A percentile compares a stretch with the other conserved stretches of the same genome.
Conservation (phyloP, 2,329 filamentous ascomycete genomes). For the Boeremia lycopersici region DNA sequence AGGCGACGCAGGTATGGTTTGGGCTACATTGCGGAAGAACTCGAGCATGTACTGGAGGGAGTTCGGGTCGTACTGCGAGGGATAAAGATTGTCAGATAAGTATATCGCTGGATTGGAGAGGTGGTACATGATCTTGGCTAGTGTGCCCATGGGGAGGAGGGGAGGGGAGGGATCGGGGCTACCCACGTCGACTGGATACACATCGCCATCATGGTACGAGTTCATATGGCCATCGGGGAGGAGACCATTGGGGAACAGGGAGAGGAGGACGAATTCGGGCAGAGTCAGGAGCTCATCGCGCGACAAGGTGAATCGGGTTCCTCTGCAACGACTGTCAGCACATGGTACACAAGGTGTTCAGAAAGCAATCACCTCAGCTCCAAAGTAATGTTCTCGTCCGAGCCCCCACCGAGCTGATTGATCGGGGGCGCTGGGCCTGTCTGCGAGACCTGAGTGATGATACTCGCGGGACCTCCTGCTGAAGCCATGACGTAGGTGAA, state of each 20-base stretch:
- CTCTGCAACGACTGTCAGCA: slow-evolving; percentile 60
- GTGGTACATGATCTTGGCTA: slow-evolving; percentile 48
- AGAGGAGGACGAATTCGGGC: slow-evolving; percentile 95
- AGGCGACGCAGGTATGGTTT: slow-evolving; percentile 83
- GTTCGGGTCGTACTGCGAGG: slow-evolving; percentile 85
- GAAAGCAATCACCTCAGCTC: slow-evolving; percentile 76
- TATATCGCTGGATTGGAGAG: slow-evolving; percentile 56
- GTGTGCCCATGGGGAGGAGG: slow-evolving; percentile 40
- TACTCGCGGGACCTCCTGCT: slow-evolving; percentile 94
- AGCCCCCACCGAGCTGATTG: slow-evolving; percentile 78
- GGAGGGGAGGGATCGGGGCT: slow-evolving; percentile 41
- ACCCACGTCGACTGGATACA: slow-evolving; percentile 96
- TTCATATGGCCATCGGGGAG: slow-evolving; percentile 97
- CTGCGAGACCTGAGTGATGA: slow-evolving; percentile 98
- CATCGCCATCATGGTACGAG: slow-evolving; percentile 88
- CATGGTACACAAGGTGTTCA: not conserved
- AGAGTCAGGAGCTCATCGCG: slow-evolving; percentile 93
- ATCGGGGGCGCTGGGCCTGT: slow-evolving; percentile 74
- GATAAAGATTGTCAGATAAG: slow-evolving; percentile 62
- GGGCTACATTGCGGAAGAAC: slow-evolving; percentile 94
- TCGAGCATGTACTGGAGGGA: slow-evolving; percentile 99
- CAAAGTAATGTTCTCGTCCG: slow-evolving; percentile 93
- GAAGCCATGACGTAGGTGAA: slow-evolving; percentile 98
- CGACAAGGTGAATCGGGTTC: slow-evolving; percentile 90
- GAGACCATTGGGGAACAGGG: slow-evolving; percentile 97